Evolutionary conservation across 83 land plant genomes (phyloP).

Genomic region (Picea abies): DNA sequence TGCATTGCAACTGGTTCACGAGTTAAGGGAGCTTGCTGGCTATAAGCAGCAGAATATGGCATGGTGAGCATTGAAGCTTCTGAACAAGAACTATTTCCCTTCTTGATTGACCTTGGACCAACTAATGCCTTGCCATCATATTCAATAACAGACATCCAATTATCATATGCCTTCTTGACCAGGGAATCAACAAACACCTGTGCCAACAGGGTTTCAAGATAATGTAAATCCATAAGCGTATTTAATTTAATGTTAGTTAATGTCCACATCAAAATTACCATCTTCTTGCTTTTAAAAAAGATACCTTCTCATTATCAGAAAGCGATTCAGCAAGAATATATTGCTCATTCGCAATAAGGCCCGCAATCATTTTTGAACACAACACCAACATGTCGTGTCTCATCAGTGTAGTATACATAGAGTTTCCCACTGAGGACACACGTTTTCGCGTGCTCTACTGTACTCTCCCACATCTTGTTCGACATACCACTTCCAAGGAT

Average conservation of each 20-base stretch:
- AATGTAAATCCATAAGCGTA: not conserved
- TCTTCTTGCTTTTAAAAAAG: too few relatives aligned
- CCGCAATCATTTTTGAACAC: constrained; percentile 81
- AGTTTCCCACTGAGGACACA: constrained; percentile 78
- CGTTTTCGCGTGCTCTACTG: constrained; percentile 92
- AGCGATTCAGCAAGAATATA: constrained; percentile 69
- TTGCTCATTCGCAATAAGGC: constrained; percentile 60
- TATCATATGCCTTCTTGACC: too few relatives aligned
- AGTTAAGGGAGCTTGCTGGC: too few relatives aligned
- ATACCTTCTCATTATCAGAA: constrained; percentile 78
- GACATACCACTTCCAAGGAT: constrained; percentile 97
- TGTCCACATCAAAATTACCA: not conserved
- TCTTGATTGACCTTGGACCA: too few relatives aligned
- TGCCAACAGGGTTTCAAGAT: not conserved
- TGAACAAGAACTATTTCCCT: too few relatives aligned
- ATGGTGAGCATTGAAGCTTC: too few relatives aligned
- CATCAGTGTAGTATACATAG: constrained; percentile 60
- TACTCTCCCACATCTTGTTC: constrained; percentile 94
- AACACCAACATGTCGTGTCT: constrained; percentile 60
- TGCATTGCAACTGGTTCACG: too few relatives aligned
- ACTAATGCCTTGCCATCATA: too few relatives aligned
- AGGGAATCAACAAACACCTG: constrained; percentile 82
- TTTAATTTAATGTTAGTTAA: not conserved
- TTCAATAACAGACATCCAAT: constrained; percentile 77
- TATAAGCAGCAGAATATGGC: too few relatives aligned